Conservation (phyloP, 2,329 filamentous ascomycete species). For the Verruconis gallopava region DNA sequence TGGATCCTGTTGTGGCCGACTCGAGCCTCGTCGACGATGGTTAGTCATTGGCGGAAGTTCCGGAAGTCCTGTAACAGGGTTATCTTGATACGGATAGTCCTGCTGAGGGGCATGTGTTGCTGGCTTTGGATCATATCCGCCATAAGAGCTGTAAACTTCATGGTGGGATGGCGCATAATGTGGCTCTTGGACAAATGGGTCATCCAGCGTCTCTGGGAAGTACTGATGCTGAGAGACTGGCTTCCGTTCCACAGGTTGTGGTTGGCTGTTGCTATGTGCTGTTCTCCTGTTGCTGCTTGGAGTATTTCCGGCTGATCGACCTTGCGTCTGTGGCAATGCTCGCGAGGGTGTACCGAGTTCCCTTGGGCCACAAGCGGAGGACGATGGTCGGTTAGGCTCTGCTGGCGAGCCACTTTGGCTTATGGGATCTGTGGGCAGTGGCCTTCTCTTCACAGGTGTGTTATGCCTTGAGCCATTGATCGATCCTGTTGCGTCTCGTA, state of each 20-base stretch:
- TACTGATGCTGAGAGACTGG: conserved; percentile 14
- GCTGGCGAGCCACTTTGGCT: conserved; percentile 14
- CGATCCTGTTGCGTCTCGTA: conserved; percentile 17
- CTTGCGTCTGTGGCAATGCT: conserved; percentile 2
- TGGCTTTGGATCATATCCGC: background rate
- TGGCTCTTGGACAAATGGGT: conserved; percentile 3
- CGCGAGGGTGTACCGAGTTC: conserved; percentile 21
- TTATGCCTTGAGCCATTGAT: conserved; percentile 32
- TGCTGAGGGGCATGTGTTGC: background rate
- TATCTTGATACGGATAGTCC: conserved; percentile 1
- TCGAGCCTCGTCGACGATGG: conserved; percentile 1
- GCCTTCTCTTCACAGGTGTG: conserved; percentile 65
- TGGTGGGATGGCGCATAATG: background rate
- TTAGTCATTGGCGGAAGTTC: conserved; percentile 9
- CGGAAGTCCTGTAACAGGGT: conserved; percentile 1
- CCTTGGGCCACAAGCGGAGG: conserved; percentile 5
- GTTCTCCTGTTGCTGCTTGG: conserved; percentile 18
- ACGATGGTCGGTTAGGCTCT: background rate
- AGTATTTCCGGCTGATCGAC: conserved; percentile 11
- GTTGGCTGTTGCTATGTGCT: conserved; percentile 23
- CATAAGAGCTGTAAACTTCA: background rate
- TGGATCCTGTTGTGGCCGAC: background rate
- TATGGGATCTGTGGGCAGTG: conserved; percentile 68
- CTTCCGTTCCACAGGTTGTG: conserved; percentile 11
- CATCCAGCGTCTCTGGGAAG: conserved; percentile 19